phyloP scores from a whole-genome alignment of 352 stramenopile genomes.

The Globisporangium radiosum region DNA sequence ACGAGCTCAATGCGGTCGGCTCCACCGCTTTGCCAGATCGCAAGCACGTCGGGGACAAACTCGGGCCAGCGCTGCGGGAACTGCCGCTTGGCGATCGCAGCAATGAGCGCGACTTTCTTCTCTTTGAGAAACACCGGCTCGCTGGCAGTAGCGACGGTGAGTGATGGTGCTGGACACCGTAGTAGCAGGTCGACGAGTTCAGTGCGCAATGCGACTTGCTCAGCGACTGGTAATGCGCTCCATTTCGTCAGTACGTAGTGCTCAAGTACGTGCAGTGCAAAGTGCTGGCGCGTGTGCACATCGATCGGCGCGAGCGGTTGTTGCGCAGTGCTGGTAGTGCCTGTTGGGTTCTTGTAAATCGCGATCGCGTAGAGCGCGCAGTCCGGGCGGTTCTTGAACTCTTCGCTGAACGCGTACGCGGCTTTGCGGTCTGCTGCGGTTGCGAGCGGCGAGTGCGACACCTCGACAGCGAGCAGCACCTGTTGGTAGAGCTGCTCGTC shows the following conservation, averaged over 20 bases:
- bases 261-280: constrained; percentile 74
- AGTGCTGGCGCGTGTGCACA: constrained; percentile 56
- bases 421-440: constrained; percentile 33
- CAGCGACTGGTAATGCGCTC: constrained; percentile 29
- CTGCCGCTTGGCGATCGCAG: constrained; percentile 70
- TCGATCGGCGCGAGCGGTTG: constrained; percentile 21
- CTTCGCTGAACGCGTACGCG: constrained; percentile 69
- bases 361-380: constrained; percentile 68
- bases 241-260: constrained; percentile 59
- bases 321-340: constrained; percentile 2
- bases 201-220: constrained; percentile 39
- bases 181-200: constrained; percentile 62
- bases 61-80: constrained; percentile 80
- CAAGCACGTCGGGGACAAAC: constrained; percentile 52
- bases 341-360: constrained; percentile 53
- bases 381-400: constrained; percentile 64
- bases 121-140: constrained; percentile 68
- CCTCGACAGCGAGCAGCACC: constrained; percentile 63
- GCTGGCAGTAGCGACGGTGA: not conserved
- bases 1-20: constrained; percentile 56
- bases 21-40: constrained; percentile 47
- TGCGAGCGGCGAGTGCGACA: constrained; percentile 57
- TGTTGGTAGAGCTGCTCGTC: constrained; percentile 66
- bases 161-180: not conserved
- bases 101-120: constrained; percentile 71